Evolutionary conservation across 2,329 filamentous ascomycete genomes (phyloP), one percentile per base, ranked within the genome.

Genomic region (Pyrenochaeta sp.): DNA sequence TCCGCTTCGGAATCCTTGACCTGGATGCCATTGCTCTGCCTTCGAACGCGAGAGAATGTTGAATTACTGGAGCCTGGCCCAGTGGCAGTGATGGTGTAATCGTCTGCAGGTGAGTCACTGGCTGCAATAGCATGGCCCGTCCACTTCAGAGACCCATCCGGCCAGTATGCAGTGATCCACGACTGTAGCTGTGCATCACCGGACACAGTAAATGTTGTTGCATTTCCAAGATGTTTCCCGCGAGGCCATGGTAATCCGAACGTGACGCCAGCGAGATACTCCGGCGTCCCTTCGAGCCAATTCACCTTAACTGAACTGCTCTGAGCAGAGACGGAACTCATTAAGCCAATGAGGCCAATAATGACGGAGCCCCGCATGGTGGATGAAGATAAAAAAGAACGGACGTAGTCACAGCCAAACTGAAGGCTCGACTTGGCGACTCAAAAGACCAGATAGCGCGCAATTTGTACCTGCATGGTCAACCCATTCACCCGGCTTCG

Each of bases 81-180:
- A n/a, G n/a, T n/a, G 29, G 69, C 68, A 4, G 59, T 69, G 27
- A 81, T 64, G 0, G 67, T 75, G 55, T 81, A 82, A 13, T 72
- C 69, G 2, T 74, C 71, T 3, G 70, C 59, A 2, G 74, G 60
- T 0, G 52, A 55, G 2, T 75, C 73, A 0, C 72, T 74, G 4
- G 69, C 74, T 9, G 74, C 63, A 29, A 85, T 68, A 0, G 82
- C 81, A 55, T 85, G 82, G 0, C 75, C 81, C 3, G 79, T 82
- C 82, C 82, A 85, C 57, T 84, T 85, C 39, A 84, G 72, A 0
- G 82, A 83, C 18, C 78, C 80, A 63, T 85, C 82, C 1, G 77
- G 74, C 82, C 82, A 85, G 59, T 80, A 82, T 0, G 77, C 81
- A 1, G 78, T 84, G 3, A 76, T 69, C 81, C 82, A 84, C 0